A percentile compares a stretch with the other conserved stretches of the same genome.
Conservation (phyloP, 495 filamentous ascomycete genomes). For the Daldinia caldariorum region DNA sequence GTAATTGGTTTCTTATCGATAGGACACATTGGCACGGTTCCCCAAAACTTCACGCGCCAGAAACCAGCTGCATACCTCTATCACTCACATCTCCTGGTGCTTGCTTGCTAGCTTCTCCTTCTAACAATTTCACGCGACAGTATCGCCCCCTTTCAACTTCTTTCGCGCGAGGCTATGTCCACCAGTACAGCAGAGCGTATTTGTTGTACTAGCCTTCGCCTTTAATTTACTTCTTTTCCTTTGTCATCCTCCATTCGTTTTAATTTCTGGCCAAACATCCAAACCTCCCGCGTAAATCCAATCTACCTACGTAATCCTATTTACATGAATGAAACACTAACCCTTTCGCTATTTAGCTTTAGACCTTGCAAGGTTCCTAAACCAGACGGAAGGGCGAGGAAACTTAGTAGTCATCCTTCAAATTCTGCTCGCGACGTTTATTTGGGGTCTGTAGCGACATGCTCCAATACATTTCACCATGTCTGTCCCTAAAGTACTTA, state of each 20-base stretch:
- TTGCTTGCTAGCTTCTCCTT: no score
- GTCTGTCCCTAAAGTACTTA: constrained; percentile 34
- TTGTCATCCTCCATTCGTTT: neutral
- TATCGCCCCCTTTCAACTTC: neutral
- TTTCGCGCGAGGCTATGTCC: neutral
- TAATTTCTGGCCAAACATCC: neutral
- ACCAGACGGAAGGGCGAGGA: neutral
- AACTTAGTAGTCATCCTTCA: neutral
- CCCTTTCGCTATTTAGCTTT: neutral
- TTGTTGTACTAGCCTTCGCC: neutral
- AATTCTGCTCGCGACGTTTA: neutral
- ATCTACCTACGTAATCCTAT: constrained; percentile 1
- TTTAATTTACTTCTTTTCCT: constrained; percentile 1
- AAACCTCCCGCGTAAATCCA: neutral
- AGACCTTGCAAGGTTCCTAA: neutral
- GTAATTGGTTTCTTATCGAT: constrained; percentile 27
- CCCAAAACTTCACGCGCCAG: constrained; percentile 27
- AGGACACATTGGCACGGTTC: constrained; percentile 12
- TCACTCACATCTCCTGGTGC: no score
- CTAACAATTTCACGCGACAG: constrained; percentile 5
- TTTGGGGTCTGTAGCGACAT: constrained; percentile 23
- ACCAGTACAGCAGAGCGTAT: neutral
- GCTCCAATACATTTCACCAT: constrained; percentile 7
- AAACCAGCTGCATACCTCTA: neutral
- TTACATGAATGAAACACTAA: neutral